Base-by-base conservation (phyloP, 2,329 filamentous ascomycete genomes). In the Ustilaginoidea virens region DNA sequence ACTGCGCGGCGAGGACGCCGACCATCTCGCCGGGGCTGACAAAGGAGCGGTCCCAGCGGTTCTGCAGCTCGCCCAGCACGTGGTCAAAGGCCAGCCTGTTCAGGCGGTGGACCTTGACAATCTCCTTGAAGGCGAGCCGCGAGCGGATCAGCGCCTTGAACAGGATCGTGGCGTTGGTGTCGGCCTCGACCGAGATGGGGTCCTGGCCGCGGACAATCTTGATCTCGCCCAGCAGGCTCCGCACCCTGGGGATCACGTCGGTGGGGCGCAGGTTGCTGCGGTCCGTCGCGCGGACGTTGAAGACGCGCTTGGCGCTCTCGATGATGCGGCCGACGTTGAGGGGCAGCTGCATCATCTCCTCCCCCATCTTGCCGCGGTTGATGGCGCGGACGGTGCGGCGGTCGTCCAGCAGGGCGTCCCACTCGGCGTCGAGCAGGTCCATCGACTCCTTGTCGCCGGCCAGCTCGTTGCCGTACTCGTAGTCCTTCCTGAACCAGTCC, bases 1-100 rank as follows among this genome's bases (percentile, higher is more conserved):
- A 98, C 59, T 98, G 90, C 5, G 92, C 90, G 38, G 90, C 90
- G 46, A 98, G 62, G 14, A 98, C 90, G 60, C 90, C 90, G 32
- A 98, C 90, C 90, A 98, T 98, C 52, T 98, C 92, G 49, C 92
- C 90, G 27, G 90, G 87, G 43, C 75, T 82, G 36, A 93, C 86
- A 42, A 80, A 74, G 26, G 87, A 73, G 44, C 80, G 77, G 20
- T 80, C 72, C 69, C 92, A 98, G 36, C 85, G 74, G 47, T 72
- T 85, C 56, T 92, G 81, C 23, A 98, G 63, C 43, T 93, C 86
- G 39, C 90, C 90, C 22, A 98, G 55, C 26, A 98, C 74, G 48
- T 94, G 86, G 36, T 90, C 79, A 46, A 98, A 87, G 2, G 90
- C 87, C 37, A 93, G 68, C 53, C 83, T 90, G 59, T 82, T 92